These are phyloP conservation scores for Cladosporium oxysporum DNA, from an alignment of 2,329 filamentous ascomycete genomes.

Conservation along the genomic window DNA sequence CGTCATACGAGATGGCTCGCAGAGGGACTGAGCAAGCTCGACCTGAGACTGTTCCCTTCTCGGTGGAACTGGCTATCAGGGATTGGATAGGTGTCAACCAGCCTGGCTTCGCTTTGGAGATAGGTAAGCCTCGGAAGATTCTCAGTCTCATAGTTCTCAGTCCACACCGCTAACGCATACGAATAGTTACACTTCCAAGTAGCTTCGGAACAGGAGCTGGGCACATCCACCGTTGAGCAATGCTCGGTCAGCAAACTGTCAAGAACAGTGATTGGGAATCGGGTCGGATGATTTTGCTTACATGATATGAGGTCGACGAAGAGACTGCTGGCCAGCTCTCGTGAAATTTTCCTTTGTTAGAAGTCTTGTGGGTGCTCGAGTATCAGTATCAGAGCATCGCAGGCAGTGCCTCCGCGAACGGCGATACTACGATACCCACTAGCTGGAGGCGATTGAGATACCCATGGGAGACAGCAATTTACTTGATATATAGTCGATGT, in stretches of 20 bases:
- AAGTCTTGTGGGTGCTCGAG: neutral
- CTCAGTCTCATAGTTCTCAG: neutral
- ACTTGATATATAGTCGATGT: neutral
- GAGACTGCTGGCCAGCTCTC: neutral
- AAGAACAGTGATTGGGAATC: neutral
- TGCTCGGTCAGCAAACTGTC: neutral
- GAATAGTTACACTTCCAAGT: constrained; percentile 1
- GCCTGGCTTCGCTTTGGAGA: constrained; percentile 8
- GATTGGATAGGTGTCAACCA: neutral
- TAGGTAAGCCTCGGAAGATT: neutral
- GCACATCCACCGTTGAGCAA: neutral
- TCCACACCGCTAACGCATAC: neutral
- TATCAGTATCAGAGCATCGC: neutral
- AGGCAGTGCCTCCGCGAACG: neutral
- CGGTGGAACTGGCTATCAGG: constrained; percentile 11
- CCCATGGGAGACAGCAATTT: neutral
- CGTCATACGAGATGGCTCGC: neutral
- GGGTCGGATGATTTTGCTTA: neutral
- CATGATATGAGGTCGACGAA: neutral
- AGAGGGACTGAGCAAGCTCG: neutral
- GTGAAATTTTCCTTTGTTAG: neutral
- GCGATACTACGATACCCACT: neutral
- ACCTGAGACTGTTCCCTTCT: neutral
- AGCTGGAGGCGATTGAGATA: neutral
- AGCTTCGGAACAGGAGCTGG: constrained; percentile 7